phyloP scores from a whole-genome alignment of 2,329 filamentous ascomycete species.

The Dothideomycetes sp. region DNA sequence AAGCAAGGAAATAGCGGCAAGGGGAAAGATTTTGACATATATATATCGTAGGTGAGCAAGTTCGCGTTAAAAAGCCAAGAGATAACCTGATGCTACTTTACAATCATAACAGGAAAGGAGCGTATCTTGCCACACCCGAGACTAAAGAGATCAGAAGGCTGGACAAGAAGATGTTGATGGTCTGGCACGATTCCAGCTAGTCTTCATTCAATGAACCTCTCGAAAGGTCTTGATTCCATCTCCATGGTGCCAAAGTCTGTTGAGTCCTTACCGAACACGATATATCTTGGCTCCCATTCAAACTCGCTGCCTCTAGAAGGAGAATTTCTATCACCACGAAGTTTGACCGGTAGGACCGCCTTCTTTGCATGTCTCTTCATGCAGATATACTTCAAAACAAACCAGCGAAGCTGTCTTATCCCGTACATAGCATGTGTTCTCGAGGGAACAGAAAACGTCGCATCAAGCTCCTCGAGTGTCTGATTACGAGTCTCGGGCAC shows the following conservation, averaged over 20 bases:
- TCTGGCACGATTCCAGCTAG: too few relatives aligned
- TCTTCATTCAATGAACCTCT: too few relatives aligned
- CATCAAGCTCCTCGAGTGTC: constrained; percentile 37
- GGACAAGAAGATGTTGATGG: too few relatives aligned
- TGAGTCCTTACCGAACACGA: background rate
- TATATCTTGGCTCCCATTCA: background rate
- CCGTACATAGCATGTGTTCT: background rate
- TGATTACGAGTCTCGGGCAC: constrained; percentile 37
- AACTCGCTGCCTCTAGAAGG: background rate
- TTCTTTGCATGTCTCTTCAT: background rate
- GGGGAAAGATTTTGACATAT: too few relatives aligned
- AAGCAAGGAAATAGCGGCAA: too few relatives aligned
- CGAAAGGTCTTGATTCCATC: too few relatives aligned
- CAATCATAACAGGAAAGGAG: too few relatives aligned
- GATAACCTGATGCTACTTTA: too few relatives aligned
- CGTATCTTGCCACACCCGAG: too few relatives aligned
- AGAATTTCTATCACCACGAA: background rate
- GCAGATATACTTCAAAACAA: background rate
- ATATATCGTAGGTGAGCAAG: too few relatives aligned
- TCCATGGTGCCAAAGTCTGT: background rate
- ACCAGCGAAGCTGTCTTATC: background rate
- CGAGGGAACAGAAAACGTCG: constrained; percentile 18
- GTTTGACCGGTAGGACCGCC: background rate
- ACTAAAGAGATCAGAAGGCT: too few relatives aligned
- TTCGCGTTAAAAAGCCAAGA: too few relatives aligned